Base-by-base conservation (phyloP, 1,284 basidiomycete species). In the Somion occarium region DNA sequence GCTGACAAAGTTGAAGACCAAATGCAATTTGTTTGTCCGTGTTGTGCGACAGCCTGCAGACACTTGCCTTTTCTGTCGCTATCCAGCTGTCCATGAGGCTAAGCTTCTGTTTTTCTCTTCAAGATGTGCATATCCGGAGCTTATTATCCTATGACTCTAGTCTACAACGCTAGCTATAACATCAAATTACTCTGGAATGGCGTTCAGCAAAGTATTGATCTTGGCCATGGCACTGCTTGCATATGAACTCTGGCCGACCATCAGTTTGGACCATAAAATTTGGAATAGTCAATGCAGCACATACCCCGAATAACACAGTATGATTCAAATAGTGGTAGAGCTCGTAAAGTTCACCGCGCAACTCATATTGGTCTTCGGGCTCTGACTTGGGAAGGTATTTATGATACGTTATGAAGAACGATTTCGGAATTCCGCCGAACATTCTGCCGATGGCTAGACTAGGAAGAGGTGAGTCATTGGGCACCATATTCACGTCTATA, bases 291-390 rank as follows among this genome's bases (percentile, higher is more conserved):
- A 9, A 22, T 38, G 24, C n/a, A n/a, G n/a, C 24, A 70, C 81
- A 67, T 59, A 87, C 88, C 52, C 84, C 83, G 57, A 90, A 90
- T 3, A 91, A 61, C 5, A 87, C 70, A 0, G 87, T 85, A 60
- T 91, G 89, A 59, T 94, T 95, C 55, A 94, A 71, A 64, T 93
- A 91, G 67, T 95, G 92, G 59, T 91, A 95, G 38, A 93, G 70
- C 67, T 93, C 84, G 61, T 94, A 94, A 24, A 93, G 69, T 52
- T 86, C 79, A 34, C 74, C 75, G 22, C 92, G 78, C 46, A 88
- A 69, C 22, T 78, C 75, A 61, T 92, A 91, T 61, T 93, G 76
- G 3, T 78, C 75, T 2, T 71, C 73, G 2, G 91, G 91, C 48
- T 87, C 74, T 0, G 80, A 77, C 61, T 83, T 86, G 0, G 88